These are phyloP conservation scores for Phytophthora agathidicida DNA, from an alignment of 352 stramenopile genomes.

Conservation along the genomic window DNA sequence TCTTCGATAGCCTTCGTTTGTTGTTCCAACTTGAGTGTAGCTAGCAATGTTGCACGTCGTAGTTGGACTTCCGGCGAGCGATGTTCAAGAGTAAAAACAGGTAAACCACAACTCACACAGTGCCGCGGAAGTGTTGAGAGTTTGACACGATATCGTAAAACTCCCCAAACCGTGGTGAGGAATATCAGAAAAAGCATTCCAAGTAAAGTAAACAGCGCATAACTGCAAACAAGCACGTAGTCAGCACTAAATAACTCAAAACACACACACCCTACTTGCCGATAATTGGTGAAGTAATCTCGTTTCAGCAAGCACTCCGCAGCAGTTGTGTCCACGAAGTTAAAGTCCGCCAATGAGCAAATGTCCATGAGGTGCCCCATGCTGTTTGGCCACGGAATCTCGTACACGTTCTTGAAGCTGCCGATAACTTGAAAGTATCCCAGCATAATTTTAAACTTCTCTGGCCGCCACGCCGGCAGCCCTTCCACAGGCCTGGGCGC, in stretches of 20 bases:
- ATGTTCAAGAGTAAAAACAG: conserved; percentile 56
- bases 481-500: conserved; percentile 16
- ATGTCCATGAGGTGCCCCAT: conserved; percentile 72
- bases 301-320: conserved; percentile 70
- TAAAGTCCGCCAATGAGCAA: conserved; percentile 74
- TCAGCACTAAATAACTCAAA: background rate
- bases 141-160: conserved; percentile 62
- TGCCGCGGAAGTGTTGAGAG: conserved; percentile 61
- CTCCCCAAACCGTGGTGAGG: conserved; percentile 53
- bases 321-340: conserved; percentile 65
- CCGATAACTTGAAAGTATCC: conserved; percentile 81
- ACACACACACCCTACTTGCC: conserved; percentile 25
- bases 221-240: conserved; percentile 19
- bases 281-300: conserved; percentile 73
- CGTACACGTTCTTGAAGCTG: conserved; percentile 75
- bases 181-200: conserved; percentile 39
- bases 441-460: conserved; percentile 85
- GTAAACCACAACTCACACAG: conserved; percentile 61
- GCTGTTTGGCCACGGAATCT: conserved; percentile 67
- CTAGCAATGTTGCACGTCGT: conserved; percentile 43
- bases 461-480: conserved; percentile 47
- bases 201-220: conserved; percentile 52
- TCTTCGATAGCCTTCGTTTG: too few species aligned
- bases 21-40: conserved; percentile 51
- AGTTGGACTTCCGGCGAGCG: conserved; percentile 33